A percentile compares a stretch with the other conserved stretches of the same genome.
Conservation (phyloP, 805 yeast genomes). For the Candida awuae region DNA sequence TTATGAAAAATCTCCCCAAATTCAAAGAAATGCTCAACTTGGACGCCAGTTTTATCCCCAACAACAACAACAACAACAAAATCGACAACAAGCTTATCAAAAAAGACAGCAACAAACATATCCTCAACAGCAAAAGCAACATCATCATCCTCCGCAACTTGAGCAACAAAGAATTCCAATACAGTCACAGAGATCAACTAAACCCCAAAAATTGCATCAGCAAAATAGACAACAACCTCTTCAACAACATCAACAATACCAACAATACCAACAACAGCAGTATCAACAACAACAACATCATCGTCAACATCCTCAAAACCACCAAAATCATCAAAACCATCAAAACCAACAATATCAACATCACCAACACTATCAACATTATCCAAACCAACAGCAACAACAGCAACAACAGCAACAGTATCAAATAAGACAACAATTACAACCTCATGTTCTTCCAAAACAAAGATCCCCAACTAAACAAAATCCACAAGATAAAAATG, state of each 20-base stretch:
- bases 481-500: too few relatives aligned
- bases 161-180: not conserved
- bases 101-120: not conserved
- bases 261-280: not conserved
- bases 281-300: not conserved
- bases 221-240: not conserved
- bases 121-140: constrained; percentile 2
- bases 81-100: constrained; percentile 1
- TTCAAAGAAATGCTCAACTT: constrained; percentile 1
- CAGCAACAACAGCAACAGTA: not conserved
- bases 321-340: not conserved
- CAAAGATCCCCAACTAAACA: not conserved
- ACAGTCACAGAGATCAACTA: not conserved
- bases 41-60: constrained; percentile 2
- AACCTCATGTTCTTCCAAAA: not conserved
- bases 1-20: constrained; percentile 1
- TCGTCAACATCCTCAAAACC: not conserved
- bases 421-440: too few relatives aligned
- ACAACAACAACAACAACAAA: constrained; percentile 5
- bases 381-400: not conserved
- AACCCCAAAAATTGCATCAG: not conserved
- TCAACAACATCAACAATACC: not conserved
- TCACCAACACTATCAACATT: too few relatives aligned
- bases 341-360: too few relatives aligned
- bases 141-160: too few relatives aligned